Base-by-base conservation (phyloP, 2,329 filamentous ascomycete genomes). In the Neonectria magnoliae region DNA sequence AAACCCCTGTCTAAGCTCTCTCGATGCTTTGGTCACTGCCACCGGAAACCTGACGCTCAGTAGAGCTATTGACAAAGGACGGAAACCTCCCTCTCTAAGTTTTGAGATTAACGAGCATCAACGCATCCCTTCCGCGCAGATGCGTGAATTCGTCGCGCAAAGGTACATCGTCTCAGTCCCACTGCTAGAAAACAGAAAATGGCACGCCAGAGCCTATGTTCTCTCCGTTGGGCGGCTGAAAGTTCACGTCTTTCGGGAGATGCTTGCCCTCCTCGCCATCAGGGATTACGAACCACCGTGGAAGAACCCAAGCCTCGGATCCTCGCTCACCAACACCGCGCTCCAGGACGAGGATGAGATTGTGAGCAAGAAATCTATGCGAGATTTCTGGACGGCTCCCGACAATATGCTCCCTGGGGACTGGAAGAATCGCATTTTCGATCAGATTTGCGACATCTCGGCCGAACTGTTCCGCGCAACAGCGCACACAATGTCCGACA, bases 61-160 rank as follows among this genome's bases (percentile, higher is more conserved):
- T 25, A 44, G 20, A 3, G 36, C 27, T n/a, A 8, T 13, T 0
- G 33, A 42, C 2, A 54, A 62, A 6, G 14, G 27, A 13, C 48
- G 41, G 14, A 62, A 70, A 67, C 2, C 20, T 45, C 36, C 36
- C 7, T 20, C 58, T 2, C 62, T 59, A 29, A 65, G 72, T 1
- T 70, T 76, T 29, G 63, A 74, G 4, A 78, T 76, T 51, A 74
- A 75, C 8, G 77, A 76, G 33, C 68, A 71, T 10, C 73, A 75
- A 1, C 76, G 79, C 4, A 80, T 79, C 22, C 77, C 78, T 0
- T 80, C 79, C 0, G 74, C 79, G 0, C 72, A 79, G 31, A 76
- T 81, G 61, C 76, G 78, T 25, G 73, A 77, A 13, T 81, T 81
- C 13, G 79, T 80, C 4, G 79, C 78, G 1, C 79, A 81, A 62